Base-by-base conservation (phyloP, 1,284 basidiomycete genomes). In the Malassezia dermatis region DNA sequence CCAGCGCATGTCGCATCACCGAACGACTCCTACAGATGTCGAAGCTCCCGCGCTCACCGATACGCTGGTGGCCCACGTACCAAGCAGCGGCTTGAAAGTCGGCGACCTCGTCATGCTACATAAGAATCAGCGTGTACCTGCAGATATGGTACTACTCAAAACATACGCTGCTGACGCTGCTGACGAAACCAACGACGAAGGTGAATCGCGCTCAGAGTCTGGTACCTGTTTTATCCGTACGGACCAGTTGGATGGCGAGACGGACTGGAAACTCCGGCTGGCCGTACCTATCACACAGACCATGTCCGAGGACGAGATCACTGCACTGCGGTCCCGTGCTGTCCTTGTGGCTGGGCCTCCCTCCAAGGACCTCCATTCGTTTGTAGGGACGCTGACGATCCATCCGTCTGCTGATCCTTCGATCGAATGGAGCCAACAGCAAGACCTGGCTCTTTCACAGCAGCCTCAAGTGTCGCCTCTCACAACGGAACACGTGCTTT, bases 231-330 rank as follows among this genome's bases (percentile, higher is more conserved):
- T 98, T 75, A 87, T 99, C 50, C 81, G 93, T 5, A 99, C 94
- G 0, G 94, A 99, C 76, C 94, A 98, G 72, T 80, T 99, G 10
- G 94, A 99, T 65, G 94, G 94, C 41, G 94, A 99, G 77, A 99
- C 94, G 1, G 94, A 98, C 68, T 98, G 94, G 94, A 99, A 99
- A 75, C 78, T 96, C 47, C 83, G 88, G 10, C 84, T 95, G 1
- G 91, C 93, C 0, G 84, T 94, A 3, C 81, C 85, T 1, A 80
- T 84, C 24, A 88, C 86, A 27, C 90, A 95, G 77, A 83, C 83
- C 64, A 76, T 93, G 58, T 78, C 78, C 0, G 81, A 79, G 35
- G 78, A 77, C 17, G 84, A 85, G 23, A 75, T 98, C 3, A 79
- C 86, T 21, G 75, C 79, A 7, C 76, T 93, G 12, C 42, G 58